Evolutionary conservation across 75 land plant genomes (phyloP).

Genomic region (Ceratopteris richardii): DNA sequence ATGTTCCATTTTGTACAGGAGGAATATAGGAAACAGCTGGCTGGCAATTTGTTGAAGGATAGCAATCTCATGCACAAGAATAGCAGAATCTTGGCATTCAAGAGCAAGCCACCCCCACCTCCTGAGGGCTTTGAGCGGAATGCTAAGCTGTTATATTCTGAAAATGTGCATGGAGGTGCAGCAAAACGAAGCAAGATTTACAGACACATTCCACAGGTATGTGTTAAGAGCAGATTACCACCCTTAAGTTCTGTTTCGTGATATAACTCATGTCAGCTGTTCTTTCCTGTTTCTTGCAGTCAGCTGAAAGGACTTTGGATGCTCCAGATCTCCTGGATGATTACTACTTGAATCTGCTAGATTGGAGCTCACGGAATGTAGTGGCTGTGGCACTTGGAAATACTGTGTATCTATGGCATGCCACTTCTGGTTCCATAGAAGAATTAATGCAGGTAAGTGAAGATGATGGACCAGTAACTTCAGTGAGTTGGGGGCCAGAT

Average conservation of each 20-base stretch:
- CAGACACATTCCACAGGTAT: conserved; percentile 58
- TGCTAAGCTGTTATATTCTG: conserved; percentile 16
- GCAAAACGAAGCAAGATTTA: conserved; percentile 32
- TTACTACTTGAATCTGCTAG: conserved; percentile 78
- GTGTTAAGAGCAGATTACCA: too few relatives aligned
- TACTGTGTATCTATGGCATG: conserved; percentile 84
- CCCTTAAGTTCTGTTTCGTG: too few relatives aligned
- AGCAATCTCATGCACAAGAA: conserved; percentile 19
- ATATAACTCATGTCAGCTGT: too few relatives aligned
- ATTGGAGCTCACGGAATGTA: conserved; percentile 80
- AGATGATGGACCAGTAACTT: conserved; percentile 70
- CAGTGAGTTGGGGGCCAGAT: conserved; percentile 87
- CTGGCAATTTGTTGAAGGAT: conserved; percentile 42
- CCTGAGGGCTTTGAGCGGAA: conserved; percentile 25
- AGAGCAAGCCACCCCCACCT: conserved; percentile 63
- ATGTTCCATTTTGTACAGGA: conserved; percentile 20
- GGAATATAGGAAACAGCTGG: conserved; percentile 61
- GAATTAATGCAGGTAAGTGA: conserved; percentile 68
- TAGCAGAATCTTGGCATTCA: conserved; percentile 71
- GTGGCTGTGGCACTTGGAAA: conserved; percentile 56
- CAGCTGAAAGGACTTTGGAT: conserved; percentile 74
- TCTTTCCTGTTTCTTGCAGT: conserved; percentile 13
- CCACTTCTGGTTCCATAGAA: conserved; percentile 41
- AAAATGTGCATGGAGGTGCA: conserved; percentile 13
- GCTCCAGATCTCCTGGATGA: conserved; percentile 90